Conservation (phyloP, 2,329 filamentous ascomycete species). For the Xylaria digitata region DNA sequence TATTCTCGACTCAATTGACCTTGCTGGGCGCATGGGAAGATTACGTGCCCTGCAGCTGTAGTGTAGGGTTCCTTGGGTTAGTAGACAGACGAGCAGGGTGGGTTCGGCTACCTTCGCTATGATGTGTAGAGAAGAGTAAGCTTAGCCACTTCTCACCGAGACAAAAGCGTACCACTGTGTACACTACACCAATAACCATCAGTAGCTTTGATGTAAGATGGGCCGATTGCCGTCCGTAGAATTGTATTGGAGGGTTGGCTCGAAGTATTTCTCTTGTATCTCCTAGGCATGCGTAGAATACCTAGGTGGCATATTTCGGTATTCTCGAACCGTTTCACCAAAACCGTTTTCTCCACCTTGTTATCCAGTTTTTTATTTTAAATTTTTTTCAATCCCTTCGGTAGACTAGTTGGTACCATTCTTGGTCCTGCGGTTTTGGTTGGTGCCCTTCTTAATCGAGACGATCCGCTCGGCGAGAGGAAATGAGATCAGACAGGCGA, state of each 20-base stretch:
- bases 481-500: constrained; percentile 3
- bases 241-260: neutral
- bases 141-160: neutral
- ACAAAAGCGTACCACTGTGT: neutral
- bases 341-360: constrained; percentile 30
- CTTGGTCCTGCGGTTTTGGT: constrained; percentile 34
- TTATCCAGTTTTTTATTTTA: constrained; percentile 9
- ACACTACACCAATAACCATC: neutral
- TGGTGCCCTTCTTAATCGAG: constrained; percentile 29
- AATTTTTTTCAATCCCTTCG: neutral
- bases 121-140: neutral
- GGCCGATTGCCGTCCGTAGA: constrained; percentile 1
- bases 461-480: constrained; percentile 24
- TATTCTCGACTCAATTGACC: neutral
- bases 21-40: constrained; percentile 18
- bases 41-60: constrained; percentile 8
- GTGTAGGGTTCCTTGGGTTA: constrained; percentile 15
- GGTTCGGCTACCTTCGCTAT: constrained; percentile 3
- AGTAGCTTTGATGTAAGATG: constrained; percentile 12
- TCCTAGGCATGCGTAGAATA: neutral
- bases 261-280: constrained; percentile 21
- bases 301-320: neutral
- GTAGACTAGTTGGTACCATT: constrained; percentile 5
- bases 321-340: constrained; percentile 24
- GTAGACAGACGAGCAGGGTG: constrained; percentile 13